phyloP scores from a whole-genome alignment of 2,329 filamentous ascomycete genomes.

The Penicillium italicum region DNA sequence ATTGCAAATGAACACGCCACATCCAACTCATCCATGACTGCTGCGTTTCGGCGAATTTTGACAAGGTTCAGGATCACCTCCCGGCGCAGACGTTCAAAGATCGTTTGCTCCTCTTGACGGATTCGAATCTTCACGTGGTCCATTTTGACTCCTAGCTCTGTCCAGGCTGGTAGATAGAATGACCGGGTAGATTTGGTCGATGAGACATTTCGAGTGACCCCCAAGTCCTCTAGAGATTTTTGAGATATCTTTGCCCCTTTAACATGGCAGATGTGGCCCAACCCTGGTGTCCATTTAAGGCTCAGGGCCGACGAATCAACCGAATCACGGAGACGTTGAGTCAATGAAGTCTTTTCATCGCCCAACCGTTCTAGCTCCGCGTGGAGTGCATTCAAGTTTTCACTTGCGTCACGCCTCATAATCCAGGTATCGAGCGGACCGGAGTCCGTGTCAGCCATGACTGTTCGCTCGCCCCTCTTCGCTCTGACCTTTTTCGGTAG shows the following conservation, averaged over 20 bases:
- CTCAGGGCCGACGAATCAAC: constrained; percentile 64
- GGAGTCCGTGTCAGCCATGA: constrained; percentile 34
- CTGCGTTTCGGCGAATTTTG: constrained; percentile 80
- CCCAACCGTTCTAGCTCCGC: constrained; percentile 58
- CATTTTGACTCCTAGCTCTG: constrained; percentile 70
- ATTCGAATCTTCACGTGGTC: constrained; percentile 76
- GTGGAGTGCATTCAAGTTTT: constrained; percentile 64
- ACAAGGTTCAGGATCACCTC: constrained; percentile 77
- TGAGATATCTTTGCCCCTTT: constrained; percentile 68
- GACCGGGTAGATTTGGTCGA: constrained; percentile 80
- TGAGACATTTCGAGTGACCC: constrained; percentile 59
- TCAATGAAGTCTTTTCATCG: constrained; percentile 59
- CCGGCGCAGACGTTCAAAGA: constrained; percentile 71
- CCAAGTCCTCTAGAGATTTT: constrained; percentile 40
- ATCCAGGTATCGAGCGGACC: constrained; percentile 56
- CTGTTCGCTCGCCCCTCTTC: constrained; percentile 27
- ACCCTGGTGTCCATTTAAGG: constrained; percentile 78
- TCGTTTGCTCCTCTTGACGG: constrained; percentile 74
- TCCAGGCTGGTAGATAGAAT: constrained; percentile 83
- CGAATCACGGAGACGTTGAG: constrained; percentile 57
- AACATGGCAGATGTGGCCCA: constrained; percentile 88
- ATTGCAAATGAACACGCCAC: constrained; percentile 80
- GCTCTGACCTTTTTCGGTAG: constrained; percentile 52
- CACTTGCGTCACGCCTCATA: constrained; percentile 64
- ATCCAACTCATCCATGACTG: constrained; percentile 90